A percentile compares a stretch with the other conserved stretches of the same genome.
These are phyloP conservation scores for Picea mariana DNA, from an alignment of 83 land plant genomes.

Conservation along the genomic window DNA sequence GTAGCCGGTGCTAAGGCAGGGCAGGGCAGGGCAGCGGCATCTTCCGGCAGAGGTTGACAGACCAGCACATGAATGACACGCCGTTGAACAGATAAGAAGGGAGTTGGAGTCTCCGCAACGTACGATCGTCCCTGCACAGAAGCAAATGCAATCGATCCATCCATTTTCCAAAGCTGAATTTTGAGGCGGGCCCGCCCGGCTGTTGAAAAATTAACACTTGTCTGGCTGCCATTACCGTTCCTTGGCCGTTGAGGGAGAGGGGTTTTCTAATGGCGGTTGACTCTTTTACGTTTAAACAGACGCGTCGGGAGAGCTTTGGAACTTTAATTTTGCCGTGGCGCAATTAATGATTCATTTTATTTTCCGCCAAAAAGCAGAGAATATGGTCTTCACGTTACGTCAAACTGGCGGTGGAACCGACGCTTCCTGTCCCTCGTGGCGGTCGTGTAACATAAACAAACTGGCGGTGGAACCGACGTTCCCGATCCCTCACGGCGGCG, in stretches of 20 bases:
- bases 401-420: background rate
- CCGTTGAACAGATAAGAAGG: background rate
- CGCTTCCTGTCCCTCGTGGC: background rate
- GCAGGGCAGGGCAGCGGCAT: background rate
- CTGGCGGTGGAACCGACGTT: background rate
- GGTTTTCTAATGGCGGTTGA: background rate
- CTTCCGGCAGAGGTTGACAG: background rate
- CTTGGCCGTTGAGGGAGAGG: background rate
- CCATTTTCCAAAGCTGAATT: background rate
- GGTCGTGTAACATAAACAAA: too few relatives aligned
- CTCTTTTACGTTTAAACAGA: background rate
- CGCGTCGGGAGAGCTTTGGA: background rate
- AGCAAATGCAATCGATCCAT: background rate
- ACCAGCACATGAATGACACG: background rate
- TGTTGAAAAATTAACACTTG: background rate
- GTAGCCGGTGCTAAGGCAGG: too few relatives aligned
- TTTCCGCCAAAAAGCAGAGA: background rate
- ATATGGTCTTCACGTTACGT: background rate
- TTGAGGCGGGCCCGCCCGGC: background rate
- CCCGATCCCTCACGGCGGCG: background rate
- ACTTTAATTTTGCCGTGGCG: background rate
- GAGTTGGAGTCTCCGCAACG: background rate
- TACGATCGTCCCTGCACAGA: background rate
- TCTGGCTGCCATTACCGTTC: background rate
- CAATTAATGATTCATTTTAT: background rate